Percentiles rank a stretch among this genome's conserved stretches.
Evolutionary conservation across 2,329 filamentous ascomycete genomes (phyloP).

Genomic region (Anthostomella pinea): DNA sequence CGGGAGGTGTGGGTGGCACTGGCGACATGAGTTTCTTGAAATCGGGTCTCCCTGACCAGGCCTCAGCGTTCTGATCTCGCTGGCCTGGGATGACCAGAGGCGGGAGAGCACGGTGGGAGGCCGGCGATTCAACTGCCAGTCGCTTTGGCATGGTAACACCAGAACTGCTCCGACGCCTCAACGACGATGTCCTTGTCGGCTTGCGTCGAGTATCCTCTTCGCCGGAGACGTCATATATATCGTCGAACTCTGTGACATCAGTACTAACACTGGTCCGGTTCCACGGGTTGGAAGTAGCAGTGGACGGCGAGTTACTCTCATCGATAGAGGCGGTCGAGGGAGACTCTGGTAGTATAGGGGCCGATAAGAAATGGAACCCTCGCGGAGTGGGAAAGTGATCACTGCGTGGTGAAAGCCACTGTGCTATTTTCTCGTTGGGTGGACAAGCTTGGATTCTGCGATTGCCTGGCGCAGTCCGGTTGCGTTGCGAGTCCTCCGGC

Average conservation of each 20-base stretch:
- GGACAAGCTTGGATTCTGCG: conserved; percentile 27
- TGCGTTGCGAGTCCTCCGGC: conserved; percentile 37
- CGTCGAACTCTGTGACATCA: conserved; percentile 73
- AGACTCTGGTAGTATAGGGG: conserved; percentile 60
- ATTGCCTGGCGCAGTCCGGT: conserved; percentile 26
- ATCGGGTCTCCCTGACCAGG: conserved; percentile 44
- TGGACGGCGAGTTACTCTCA: conserved; percentile 45
- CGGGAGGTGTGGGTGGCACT: conserved; percentile 61
- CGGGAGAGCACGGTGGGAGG: conserved; percentile 39
- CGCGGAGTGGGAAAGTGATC: conserved; percentile 72
- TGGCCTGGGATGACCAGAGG: conserved; percentile 52
- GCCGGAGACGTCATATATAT: conserved; percentile 83
- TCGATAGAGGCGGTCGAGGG: conserved; percentile 54
- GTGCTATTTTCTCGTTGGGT: conserved; percentile 50
- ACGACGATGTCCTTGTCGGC: conserved; percentile 40
- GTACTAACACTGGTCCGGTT: conserved; percentile 61
- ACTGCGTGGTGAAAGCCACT: conserved; percentile 58
- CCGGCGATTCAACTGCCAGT: conserved; percentile 36
- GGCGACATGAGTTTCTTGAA: conserved; percentile 53
- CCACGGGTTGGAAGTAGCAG: conserved; percentile 59
- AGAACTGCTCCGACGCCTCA: conserved; percentile 35
- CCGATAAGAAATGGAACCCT: conserved; percentile 62
- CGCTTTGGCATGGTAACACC: conserved; percentile 39
- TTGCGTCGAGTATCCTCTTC: conserved; percentile 59
- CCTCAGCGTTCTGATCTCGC: conserved; percentile 34